Conservation (phyloP, 306 rosid genomes). For the Rosa multiflora region DNA sequence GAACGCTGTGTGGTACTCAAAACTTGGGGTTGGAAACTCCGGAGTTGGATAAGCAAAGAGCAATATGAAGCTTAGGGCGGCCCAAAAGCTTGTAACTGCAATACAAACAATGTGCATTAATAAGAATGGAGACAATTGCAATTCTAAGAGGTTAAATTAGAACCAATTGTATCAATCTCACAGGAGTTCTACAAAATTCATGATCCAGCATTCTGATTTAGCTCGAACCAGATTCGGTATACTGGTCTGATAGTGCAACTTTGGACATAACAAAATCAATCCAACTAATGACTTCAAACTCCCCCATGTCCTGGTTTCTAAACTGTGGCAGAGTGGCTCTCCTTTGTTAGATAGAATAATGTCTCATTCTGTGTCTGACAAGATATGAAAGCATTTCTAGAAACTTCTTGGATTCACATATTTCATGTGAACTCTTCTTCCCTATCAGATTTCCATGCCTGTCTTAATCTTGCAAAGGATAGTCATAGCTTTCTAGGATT, state of each 20-base stretch:
- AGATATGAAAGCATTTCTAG: background rate
- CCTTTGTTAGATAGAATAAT: background rate
- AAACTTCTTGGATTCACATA: background rate
- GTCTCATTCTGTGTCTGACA: background rate
- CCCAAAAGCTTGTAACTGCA: constrained; percentile 86
- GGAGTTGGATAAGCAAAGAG: constrained; percentile 99
- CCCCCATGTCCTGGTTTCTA: background rate
- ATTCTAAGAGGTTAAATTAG: background rate
- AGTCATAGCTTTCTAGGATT: background rate
- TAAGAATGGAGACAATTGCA: background rate
- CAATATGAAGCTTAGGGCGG: constrained; percentile 72
- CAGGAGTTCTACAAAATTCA: background rate
- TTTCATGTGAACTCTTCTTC: background rate
- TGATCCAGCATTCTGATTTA: background rate
- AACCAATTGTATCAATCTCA: background rate
- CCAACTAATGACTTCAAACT: constrained; percentile 6
- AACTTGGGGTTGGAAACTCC: constrained; percentile 93
- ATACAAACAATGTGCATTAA: constrained; percentile 26
- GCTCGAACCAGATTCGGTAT: background rate
- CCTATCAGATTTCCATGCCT: background rate
- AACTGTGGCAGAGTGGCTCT: background rate
- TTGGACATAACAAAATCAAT: background rate
- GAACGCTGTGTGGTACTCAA: constrained; percentile 91
- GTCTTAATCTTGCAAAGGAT: background rate
- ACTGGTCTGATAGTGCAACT: background rate